Conservation (phyloP, 805 yeast genomes). For the Wickerhamiella australiensis region DNA sequence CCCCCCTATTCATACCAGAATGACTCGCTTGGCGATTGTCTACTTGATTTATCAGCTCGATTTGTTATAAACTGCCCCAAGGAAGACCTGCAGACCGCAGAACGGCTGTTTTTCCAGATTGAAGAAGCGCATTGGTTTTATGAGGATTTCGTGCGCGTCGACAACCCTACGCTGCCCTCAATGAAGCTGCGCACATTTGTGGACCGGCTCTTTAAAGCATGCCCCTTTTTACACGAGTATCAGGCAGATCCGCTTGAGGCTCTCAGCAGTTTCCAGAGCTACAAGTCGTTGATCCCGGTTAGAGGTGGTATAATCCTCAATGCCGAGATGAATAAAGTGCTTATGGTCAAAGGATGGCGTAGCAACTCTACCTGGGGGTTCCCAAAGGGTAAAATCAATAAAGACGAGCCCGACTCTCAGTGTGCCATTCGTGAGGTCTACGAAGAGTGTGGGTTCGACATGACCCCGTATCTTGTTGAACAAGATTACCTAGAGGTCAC, state of each 20-base stretch:
- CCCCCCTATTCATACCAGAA: slow-evolving; percentile 15
- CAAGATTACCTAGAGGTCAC: slow-evolving; percentile 72
- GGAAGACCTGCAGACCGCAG: slow-evolving; percentile 74
- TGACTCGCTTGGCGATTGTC: slow-evolving; percentile 21
- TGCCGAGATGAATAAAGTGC: slow-evolving; percentile 49
- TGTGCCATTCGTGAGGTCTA: slow-evolving; percentile 87
- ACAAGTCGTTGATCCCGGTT: slow-evolving; percentile 86
- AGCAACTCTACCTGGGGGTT: slow-evolving; percentile 76
- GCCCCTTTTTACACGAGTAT: slow-evolving; percentile 34
- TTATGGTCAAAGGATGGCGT: slow-evolving; percentile 77
- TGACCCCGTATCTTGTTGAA: slow-evolving; percentile 51
- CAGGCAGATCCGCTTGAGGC: slow-evolving; percentile 41
- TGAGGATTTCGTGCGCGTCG: slow-evolving; percentile 62
- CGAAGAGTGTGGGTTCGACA: slow-evolving; percentile 91
- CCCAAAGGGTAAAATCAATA: slow-evolving; percentile 93
- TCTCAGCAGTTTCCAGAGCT: slow-evolving; percentile 61
- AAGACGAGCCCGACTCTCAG: slow-evolving; percentile 74
- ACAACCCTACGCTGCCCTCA: slow-evolving; percentile 64
- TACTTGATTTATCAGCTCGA: slow-evolving; percentile 64
- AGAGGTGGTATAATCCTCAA: slow-evolving; percentile 89
- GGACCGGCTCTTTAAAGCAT: slow-evolving; percentile 64
- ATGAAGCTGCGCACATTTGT: slow-evolving; percentile 70
- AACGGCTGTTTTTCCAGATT: slow-evolving; percentile 77
- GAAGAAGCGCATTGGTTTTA: slow-evolving; percentile 99
- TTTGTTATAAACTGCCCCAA: slow-evolving; percentile 85